A percentile compares a stretch with the other conserved stretches of the same genome.
Conservation (phyloP, 2,329 filamentous ascomycete genomes). For the Beauveria australis region DNA sequence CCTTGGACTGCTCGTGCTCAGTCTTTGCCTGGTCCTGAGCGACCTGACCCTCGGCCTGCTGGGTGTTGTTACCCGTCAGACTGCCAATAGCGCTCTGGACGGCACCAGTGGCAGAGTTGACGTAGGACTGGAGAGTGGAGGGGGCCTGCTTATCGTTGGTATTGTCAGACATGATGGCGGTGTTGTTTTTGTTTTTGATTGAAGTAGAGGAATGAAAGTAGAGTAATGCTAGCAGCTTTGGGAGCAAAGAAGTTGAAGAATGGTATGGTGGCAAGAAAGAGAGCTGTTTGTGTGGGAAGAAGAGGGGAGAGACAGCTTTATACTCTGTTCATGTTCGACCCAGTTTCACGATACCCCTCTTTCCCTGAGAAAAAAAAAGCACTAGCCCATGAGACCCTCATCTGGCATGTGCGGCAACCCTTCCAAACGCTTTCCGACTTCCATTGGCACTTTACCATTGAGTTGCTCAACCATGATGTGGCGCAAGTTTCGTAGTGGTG, state of each 20-base stretch:
- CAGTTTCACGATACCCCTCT: slow-evolving; percentile 5
- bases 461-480: neutral
- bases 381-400: neutral
- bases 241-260: neutral
- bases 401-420: slow-evolving; percentile 1
- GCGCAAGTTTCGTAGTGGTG: neutral
- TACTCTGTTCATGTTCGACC: neutral
- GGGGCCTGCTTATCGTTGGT: slow-evolving; percentile 27
- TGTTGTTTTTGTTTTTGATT: neutral
- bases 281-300: neutral
- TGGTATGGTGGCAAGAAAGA: neutral
- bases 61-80: slow-evolving; percentile 62
- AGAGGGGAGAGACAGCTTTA: slow-evolving; percentile 6
- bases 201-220: neutral
- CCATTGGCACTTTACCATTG: neutral
- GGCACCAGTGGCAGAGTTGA: slow-evolving; percentile 64
- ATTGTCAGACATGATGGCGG: slow-evolving; percentile 23
- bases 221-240: neutral
- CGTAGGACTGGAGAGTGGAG: slow-evolving; percentile 72
- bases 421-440: neutral
- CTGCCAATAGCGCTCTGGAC: slow-evolving; percentile 65
- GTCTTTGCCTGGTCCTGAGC: slow-evolving; percentile 57
- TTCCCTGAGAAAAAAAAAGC: neutral
- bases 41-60: slow-evolving; percentile 56
- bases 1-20: slow-evolving; percentile 68